phyloP scores from a whole-genome alignment of 306 rosid genomes.

The Cyclanthera cordifolia region DNA sequence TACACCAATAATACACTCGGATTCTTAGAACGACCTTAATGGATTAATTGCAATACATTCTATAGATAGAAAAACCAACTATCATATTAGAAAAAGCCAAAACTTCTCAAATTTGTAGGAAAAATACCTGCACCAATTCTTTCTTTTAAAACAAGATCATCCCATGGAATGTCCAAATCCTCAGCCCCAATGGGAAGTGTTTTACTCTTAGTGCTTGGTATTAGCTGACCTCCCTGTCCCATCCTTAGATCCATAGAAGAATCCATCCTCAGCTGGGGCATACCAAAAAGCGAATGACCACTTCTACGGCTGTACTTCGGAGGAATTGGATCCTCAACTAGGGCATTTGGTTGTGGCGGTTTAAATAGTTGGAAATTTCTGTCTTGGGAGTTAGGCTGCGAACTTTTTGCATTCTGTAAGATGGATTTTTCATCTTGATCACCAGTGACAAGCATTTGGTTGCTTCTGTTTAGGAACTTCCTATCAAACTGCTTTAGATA shows the following conservation, averaged over 20 bases:
- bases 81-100: conserved; percentile 8
- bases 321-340: conserved; percentile 40
- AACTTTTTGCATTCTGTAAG: conserved; percentile 27
- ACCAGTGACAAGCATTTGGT: conserved; percentile 29
- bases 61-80: neutral
- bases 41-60: neutral
- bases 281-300: conserved; percentile 16
- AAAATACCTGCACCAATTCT: conserved; percentile 82
- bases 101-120: neutral
- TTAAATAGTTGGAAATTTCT: conserved; percentile 24
- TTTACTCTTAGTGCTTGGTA: conserved; percentile 36
- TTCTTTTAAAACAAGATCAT: conserved; percentile 68
- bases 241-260: conserved; percentile 33
- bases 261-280: conserved; percentile 38
- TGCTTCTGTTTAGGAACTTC: conserved; percentile 36
- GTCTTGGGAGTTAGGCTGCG: conserved; percentile 30
- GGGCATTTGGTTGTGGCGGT: conserved; percentile 27
- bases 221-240: conserved; percentile 39
- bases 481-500: conserved; percentile 42
- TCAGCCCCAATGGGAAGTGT: conserved; percentile 50
- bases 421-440: conserved; percentile 32
- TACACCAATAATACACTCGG: conserved; percentile 18
- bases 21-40: conserved; percentile 15
- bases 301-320: conserved; percentile 35
- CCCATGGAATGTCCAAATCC: conserved; percentile 77